Evolutionary conservation across 1,139 yeast species (phyloP).

Genomic region (Kurtzmaniella quercitrusa): DNA sequence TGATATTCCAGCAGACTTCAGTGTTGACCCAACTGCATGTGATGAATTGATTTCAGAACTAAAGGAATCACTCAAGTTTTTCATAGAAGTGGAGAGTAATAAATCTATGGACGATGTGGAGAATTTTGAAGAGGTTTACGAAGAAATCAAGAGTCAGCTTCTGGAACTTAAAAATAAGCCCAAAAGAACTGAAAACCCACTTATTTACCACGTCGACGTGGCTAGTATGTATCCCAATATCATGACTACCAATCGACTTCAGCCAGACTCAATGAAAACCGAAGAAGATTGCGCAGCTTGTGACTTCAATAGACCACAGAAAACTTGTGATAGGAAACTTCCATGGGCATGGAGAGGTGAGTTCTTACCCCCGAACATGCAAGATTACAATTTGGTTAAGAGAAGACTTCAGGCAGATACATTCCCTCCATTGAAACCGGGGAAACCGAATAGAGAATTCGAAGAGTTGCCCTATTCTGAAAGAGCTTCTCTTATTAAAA

Average conservation of each 20-base stretch:
- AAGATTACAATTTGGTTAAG: constrained; percentile 87
- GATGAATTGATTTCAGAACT: constrained; percentile 75
- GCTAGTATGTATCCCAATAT: constrained; percentile 99
- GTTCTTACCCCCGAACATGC: constrained; percentile 84
- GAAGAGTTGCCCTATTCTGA: constrained; percentile 75
- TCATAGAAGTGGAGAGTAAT: constrained; percentile 79
- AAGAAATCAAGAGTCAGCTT: constrained; percentile 52
- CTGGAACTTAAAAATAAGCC: constrained; percentile 59
- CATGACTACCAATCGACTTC: constrained; percentile 95
- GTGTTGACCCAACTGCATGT: constrained; percentile 74
- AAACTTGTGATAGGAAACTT: constrained; percentile 82
- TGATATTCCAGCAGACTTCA: constrained; percentile 74
- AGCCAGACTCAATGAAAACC: constrained; percentile 95
- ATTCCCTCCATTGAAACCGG: constrained; percentile 62
- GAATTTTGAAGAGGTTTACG: constrained; percentile 72
- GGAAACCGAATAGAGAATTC: constrained; percentile 55
- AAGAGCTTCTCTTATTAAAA: constrained; percentile 72
- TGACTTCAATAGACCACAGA: constrained; percentile 94
- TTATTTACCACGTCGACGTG: constrained; percentile 96
- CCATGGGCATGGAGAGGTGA: constrained; percentile 99
- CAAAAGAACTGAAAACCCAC: constrained; percentile 68
- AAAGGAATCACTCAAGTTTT: constrained; percentile 73
- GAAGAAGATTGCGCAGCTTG: constrained; percentile 97
- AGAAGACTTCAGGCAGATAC: constrained; percentile 76
- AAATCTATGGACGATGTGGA: constrained; percentile 69